Conservation (phyloP, 495 filamentous ascomycete species). For the Acidomyces sp. region DNA sequence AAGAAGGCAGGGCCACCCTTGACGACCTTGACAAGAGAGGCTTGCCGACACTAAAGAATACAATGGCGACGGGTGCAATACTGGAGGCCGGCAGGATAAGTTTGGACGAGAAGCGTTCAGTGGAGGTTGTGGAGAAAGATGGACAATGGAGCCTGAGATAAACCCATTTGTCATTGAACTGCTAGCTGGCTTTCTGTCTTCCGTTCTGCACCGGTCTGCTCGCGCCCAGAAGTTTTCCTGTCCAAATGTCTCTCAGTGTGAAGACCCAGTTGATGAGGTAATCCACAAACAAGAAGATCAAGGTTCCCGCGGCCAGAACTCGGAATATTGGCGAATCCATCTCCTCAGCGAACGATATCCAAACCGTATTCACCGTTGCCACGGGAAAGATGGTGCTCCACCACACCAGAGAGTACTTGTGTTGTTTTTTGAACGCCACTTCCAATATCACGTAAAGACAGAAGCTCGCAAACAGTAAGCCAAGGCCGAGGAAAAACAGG, state of each 20-base stretch:
- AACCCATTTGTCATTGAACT: too few species aligned
- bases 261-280: constrained; percentile 12
- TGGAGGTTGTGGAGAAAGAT: constrained; percentile 53
- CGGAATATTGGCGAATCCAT: constrained; percentile 9
- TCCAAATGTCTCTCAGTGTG: constrained; percentile 7
- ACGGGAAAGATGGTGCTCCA: constrained; percentile 6
- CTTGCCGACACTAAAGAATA: constrained; percentile 75
- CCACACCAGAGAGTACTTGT: constrained; percentile 8
- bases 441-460: constrained; percentile 1
- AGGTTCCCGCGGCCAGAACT: not conserved
- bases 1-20: constrained; percentile 55
- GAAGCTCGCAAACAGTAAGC: constrained; percentile 2
- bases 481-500: not conserved
- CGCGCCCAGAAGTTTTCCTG: constrained; percentile 5
- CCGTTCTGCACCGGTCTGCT: not conserved
- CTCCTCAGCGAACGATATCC: constrained; percentile 1
- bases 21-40: constrained; percentile 65
- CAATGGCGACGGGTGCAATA: constrained; percentile 81
- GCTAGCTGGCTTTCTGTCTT: too few species aligned
- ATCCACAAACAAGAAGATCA: constrained; percentile 5
- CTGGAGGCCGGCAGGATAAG: constrained; percentile 71
- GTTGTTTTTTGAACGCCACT: not conserved
- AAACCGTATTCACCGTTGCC: constrained; percentile 5
- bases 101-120: constrained; percentile 64
- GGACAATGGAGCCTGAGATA: constrained; percentile 59